phyloP scores from a whole-genome alignment of 169 alveolate species.

The Plasmodium sp. region DNA sequence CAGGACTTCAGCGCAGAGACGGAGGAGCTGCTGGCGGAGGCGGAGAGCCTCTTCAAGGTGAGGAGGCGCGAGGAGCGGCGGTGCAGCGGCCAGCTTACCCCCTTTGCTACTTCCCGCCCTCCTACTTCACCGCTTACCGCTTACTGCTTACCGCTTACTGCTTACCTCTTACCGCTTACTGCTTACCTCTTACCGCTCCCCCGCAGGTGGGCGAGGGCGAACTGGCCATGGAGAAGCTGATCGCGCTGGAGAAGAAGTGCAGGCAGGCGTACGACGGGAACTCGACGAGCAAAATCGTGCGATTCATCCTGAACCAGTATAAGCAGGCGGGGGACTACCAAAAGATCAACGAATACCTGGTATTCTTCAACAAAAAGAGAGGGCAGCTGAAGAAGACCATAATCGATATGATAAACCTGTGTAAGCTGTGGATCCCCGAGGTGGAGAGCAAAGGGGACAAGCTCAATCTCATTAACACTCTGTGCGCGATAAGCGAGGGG shows the following conservation, averaged over 20 bases:
- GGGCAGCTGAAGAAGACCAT: constrained; percentile 82
- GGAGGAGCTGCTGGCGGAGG: constrained; percentile 20
- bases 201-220: constrained; percentile 31
- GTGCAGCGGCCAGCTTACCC: no score
- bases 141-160: no score
- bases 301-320: constrained; percentile 75
- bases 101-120: no score
- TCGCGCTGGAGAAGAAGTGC: constrained; percentile 79
- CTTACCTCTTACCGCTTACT: neutral
- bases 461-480: constrained; percentile 75
- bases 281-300: constrained; percentile 79
- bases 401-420: constrained; percentile 78
- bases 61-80: neutral
- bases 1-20: constrained; percentile 64
- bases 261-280: constrained; percentile 82
- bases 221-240: constrained; percentile 13
- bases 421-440: constrained; percentile 76
- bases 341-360: constrained; percentile 77
- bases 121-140: no score
- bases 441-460: constrained; percentile 73
- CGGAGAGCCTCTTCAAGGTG: constrained; percentile 34
- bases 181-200: neutral
- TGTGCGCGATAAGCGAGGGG: constrained; percentile 80
- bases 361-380: constrained; percentile 78
- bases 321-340: constrained; percentile 75